A percentile compares a stretch with the other conserved stretches of the same genome.
Conservation (phyloP, 2,329 filamentous ascomycete genomes). For the Fusarium nelsonii region DNA sequence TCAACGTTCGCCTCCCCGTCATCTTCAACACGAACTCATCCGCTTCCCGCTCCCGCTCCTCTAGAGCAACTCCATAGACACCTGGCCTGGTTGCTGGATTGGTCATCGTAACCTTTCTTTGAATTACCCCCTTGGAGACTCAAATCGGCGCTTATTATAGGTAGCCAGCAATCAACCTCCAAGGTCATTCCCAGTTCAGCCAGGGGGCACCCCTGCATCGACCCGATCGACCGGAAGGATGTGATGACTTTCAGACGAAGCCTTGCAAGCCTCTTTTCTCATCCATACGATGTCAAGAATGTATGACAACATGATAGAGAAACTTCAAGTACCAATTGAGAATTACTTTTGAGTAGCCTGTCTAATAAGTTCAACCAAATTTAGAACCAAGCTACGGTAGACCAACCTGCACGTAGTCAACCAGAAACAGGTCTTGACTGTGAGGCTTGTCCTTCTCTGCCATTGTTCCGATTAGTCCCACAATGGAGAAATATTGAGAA, state of each 20-base stretch:
- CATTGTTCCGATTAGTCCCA: constrained; percentile 17
- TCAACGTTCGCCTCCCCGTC: constrained; percentile 36
- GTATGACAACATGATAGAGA: constrained; percentile 3
- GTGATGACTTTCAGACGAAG: constrained; percentile 28
- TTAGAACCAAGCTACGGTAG: constrained; percentile 17
- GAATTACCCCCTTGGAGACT: constrained; percentile 36
- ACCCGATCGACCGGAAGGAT: constrained; percentile 45
- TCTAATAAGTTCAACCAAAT: constrained; percentile 4
- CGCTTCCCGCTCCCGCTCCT: constrained; percentile 33
- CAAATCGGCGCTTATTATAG: constrained; percentile 44
- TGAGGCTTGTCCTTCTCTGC: constrained; percentile 9
- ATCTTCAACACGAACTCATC: constrained; percentile 23
- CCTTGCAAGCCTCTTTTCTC: constrained; percentile 19
- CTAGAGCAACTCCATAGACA: background rate
- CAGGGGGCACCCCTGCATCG: constrained; percentile 41
- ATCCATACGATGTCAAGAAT: background rate
- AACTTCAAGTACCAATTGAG: background rate
- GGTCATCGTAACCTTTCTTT: constrained; percentile 9
- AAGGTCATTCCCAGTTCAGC: constrained; percentile 29
- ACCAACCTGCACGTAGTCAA: constrained; percentile 5
- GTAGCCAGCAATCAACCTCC: constrained; percentile 29
- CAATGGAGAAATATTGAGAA: constrained; percentile 15
- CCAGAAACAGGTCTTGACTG: background rate
- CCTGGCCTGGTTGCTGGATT: constrained; percentile 12
- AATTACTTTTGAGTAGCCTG: background rate